Conservation (phyloP, 164 flowering plant genomes). For the Tetracentron sinense region DNA sequence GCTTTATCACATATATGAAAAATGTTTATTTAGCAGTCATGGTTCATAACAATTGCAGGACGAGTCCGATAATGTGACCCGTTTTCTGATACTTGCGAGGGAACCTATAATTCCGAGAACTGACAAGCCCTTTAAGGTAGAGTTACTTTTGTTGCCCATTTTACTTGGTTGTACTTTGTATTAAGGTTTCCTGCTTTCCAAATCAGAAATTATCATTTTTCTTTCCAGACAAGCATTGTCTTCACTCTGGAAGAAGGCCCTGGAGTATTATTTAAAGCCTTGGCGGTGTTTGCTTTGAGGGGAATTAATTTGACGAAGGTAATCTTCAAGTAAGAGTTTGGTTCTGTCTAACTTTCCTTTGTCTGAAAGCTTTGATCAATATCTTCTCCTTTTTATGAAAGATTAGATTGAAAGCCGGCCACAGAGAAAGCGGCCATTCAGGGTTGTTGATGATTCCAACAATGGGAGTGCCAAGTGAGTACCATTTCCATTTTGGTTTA, state of each 20-base stretch:
- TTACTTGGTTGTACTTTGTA: not conserved
- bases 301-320: constrained; percentile 89
- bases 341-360: constrained; percentile 1
- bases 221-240: constrained; percentile 82
- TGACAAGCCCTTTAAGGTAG: constrained; percentile 69
- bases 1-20: not conserved
- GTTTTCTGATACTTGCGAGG: constrained; percentile 84
- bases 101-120: constrained; percentile 84
- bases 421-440: constrained; percentile 65
- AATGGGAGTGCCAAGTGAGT: constrained; percentile 84
- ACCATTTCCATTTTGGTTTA: not conserved
- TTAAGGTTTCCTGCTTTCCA: not conserved
- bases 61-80: constrained; percentile 65
- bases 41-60: constrained; percentile 49
- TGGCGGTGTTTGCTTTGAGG: constrained; percentile 89
- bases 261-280: constrained; percentile 83
- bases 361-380: not conserved
- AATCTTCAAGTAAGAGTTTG: constrained; percentile 1
- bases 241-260: constrained; percentile 97
- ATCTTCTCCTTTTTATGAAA: constrained; percentile 10
- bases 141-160: not conserved
- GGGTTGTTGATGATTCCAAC: constrained; percentile 84
- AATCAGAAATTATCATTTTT: constrained; percentile 2
- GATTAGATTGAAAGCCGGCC: constrained; percentile 95
- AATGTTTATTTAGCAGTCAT: not conserved